phyloP scores from a whole-genome alignment of 2,329 filamentous ascomycete genomes.

The Trichoderma pleuroti region DNA sequence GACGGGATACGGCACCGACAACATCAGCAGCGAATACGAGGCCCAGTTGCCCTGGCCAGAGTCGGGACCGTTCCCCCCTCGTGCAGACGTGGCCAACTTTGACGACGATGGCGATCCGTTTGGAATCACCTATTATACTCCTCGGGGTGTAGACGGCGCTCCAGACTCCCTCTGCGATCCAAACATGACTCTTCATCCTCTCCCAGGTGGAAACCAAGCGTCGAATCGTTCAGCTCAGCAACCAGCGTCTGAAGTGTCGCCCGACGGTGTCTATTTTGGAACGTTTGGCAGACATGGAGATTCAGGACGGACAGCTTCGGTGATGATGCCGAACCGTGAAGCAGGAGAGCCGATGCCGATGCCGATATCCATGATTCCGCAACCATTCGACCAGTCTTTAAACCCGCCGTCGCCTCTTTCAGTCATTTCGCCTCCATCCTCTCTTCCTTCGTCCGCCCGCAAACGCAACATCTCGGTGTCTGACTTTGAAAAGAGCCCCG shows the following conservation, averaged over 20 bases:
- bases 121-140: not conserved
- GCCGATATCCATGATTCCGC: not conserved
- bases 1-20: not conserved
- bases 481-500: conserved; percentile 1
- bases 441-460: not conserved
- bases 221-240: not conserved
- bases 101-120: not conserved
- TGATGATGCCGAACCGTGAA: not conserved
- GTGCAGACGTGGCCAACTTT: not conserved
- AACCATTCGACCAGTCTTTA: not conserved
- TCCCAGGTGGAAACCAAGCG: not conserved
- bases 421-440: not conserved
- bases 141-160: not conserved
- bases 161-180: not conserved
- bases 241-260: not conserved
- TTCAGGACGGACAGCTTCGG: not conserved
- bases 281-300: not conserved
- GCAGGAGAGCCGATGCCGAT: not conserved
- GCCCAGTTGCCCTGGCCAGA: not conserved
- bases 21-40: not conserved
- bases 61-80: not conserved
- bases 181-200: not conserved
- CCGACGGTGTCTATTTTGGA: not conserved
- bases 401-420: not conserved
- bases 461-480: conserved; percentile 1